phyloP scores from a whole-genome alignment of 1,284 basidiomycete genomes.

The Takashimella tepidaria region DNA sequence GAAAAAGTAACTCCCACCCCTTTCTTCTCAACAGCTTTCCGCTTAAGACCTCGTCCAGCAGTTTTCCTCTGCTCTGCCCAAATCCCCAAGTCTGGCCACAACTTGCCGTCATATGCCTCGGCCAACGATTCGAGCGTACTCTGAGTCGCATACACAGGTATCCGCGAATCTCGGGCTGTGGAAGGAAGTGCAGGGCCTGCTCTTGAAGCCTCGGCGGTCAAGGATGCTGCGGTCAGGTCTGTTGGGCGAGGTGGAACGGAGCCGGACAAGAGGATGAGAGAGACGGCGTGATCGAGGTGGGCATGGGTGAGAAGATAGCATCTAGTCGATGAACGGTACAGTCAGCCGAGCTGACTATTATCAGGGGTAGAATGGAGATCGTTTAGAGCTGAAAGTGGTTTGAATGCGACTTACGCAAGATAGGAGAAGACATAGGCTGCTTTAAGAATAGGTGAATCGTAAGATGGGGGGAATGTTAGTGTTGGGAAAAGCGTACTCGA shows the following conservation, averaged over 20 bases:
- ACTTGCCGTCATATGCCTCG: constrained; percentile 37
- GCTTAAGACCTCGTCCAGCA: constrained; percentile 1
- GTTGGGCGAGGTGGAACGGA: constrained; percentile 30
- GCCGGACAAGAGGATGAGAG: constrained; percentile 44
- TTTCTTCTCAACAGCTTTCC: constrained; percentile 7
- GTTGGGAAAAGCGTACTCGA: constrained; percentile 28
- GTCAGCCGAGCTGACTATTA: too few relatives aligned
- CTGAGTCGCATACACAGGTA: constrained; percentile 37
- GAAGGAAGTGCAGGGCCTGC: constrained; percentile 2
- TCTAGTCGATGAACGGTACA: too few relatives aligned
- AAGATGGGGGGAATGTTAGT: constrained; percentile 28
- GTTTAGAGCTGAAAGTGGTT: not conserved
- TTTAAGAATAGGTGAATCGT: constrained; percentile 39
- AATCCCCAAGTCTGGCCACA: constrained; percentile 45
- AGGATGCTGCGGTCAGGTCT: constrained; percentile 8
- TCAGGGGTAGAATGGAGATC: not conserved
- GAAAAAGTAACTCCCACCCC: constrained; percentile 29
- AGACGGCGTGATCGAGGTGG: constrained; percentile 44
- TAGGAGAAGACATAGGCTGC: constrained; percentile 45
- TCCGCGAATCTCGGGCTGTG: constrained; percentile 8
- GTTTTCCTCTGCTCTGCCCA: constrained; percentile 27
- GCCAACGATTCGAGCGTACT: constrained; percentile 36
- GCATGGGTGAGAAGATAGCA: constrained; percentile 48
- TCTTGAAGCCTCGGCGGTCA: not conserved
- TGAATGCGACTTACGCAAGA: constrained; percentile 30